Base-by-base conservation (phyloP, 306 rosid genomes). In the Cucurbita moschata region DNA sequence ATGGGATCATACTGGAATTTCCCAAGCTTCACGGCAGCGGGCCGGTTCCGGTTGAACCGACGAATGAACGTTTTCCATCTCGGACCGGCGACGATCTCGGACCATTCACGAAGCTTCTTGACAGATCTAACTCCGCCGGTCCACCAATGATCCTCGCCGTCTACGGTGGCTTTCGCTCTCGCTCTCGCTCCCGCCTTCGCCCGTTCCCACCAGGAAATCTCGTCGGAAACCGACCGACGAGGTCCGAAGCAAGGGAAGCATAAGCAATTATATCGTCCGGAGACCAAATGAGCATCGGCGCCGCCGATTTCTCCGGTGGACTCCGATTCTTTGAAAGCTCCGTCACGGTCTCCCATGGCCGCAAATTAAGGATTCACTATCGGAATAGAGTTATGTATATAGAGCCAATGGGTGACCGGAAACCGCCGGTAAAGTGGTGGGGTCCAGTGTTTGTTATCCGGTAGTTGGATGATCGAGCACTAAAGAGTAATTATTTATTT, bases 51-150 rank as follows among this genome's bases (percentile, higher is more conserved):
- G 49, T 88, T 90, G 74, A 94, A 86, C 1, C 93, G 79, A 2
- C 98, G 86, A 6, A 94, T 91, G 79, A 94, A 91, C 7, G 97
- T 94, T 80, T 94, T 94, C 99, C 99, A 94, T 75, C 67, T 83
- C 0, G 99, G 99, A 0, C 99, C 99, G 8, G 99, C 99, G 23
- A 94, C 88, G 74, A 91, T 87, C 89, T 94, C 99, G 5, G 97
- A 94, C 96, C 97, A 85, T 81, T 87, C 91, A 1, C 99, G 89
- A 30, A 94, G 65, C 81, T 91, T 91, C 83, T 78, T 88, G 42
- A 89, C 43, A 0, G 92, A 90, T 10, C 71, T 77, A 51, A 87
- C 0, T 4, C 97, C 97, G 0, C 87, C 85, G 1, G 82, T 60
- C 92, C 97, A 94, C 97, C 97, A 94, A 0, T 75, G 82, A 10